phyloP scores from a whole-genome alignment of 352 stramenopile species.

The Elongisporangium undulatum region DNA sequence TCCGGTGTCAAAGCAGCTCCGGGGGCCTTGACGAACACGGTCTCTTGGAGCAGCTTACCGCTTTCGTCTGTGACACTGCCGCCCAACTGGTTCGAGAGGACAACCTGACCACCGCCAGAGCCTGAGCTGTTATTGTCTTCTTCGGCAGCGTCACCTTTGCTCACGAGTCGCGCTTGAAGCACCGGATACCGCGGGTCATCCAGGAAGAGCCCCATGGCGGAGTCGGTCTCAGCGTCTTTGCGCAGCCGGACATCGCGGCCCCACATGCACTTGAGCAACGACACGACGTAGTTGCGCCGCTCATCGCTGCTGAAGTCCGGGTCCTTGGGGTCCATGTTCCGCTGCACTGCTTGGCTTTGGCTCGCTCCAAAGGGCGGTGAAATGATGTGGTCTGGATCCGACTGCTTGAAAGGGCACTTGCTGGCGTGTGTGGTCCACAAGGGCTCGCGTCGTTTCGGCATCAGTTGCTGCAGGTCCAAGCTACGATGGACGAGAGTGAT shows the following conservation, averaged over 20 bases:
- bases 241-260: slow-evolving; percentile 31
- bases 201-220: slow-evolving; percentile 60
- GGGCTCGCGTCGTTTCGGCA: slow-evolving; percentile 7
- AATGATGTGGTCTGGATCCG: slow-evolving; percentile 2
- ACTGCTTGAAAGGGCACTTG: slow-evolving; percentile 1
- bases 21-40: slow-evolving; percentile 65
- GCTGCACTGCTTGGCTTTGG: not conserved
- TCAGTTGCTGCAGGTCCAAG: slow-evolving; percentile 1
- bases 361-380: not conserved
- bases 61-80: slow-evolving; percentile 13
- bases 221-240: slow-evolving; percentile 29
- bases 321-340: slow-evolving; percentile 24
- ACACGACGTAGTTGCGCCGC: slow-evolving; percentile 52
- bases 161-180: slow-evolving; percentile 43
- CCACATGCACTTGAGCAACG: slow-evolving; percentile 64
- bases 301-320: slow-evolving; percentile 30
- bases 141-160: slow-evolving; percentile 3
- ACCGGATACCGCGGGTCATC: slow-evolving; percentile 63
- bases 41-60: slow-evolving; percentile 12
- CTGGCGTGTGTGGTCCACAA: not conserved
- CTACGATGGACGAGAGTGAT: not conserved
- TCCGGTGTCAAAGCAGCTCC: slow-evolving; percentile 39
- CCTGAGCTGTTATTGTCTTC: slow-evolving; percentile 11
- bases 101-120: slow-evolving; percentile 4
- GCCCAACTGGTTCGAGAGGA: slow-evolving; percentile 28